phyloP scores from a whole-genome alignment of 2,329 filamentous ascomycete species.

The Torrubiellomyces zombiae region DNA sequence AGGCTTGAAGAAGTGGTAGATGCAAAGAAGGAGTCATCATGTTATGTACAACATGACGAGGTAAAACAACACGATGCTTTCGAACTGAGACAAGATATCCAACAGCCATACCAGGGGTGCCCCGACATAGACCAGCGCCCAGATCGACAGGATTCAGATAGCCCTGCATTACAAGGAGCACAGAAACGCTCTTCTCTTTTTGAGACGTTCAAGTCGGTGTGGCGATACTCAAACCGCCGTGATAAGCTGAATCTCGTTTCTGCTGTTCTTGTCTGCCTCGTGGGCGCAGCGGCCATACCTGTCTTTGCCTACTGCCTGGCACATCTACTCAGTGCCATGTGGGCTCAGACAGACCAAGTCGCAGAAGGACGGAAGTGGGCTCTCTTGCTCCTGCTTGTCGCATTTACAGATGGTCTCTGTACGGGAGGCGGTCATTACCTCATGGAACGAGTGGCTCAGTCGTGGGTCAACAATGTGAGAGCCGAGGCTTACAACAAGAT shows the following conservation, averaged over 20 bases:
- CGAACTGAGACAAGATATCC: too few species aligned
- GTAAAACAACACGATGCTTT: too few species aligned
- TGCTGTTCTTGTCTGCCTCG: slow-evolving; percentile 43
- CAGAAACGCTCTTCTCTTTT: slow-evolving; percentile 10
- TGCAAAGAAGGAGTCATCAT: too few species aligned
- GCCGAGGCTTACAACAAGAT: slow-evolving; percentile 50
- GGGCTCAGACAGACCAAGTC: slow-evolving; percentile 30
- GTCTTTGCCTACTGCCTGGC: slow-evolving; percentile 64
- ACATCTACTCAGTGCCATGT: slow-evolving; percentile 55
- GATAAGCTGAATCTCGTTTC: slow-evolving; percentile 38
- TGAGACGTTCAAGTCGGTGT: slow-evolving; percentile 37
- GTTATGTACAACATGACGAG: too few species aligned
- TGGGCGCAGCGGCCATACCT: slow-evolving; percentile 52
- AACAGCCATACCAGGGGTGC: too few species aligned
- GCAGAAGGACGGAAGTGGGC: slow-evolving; percentile 48
- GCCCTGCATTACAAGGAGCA: too few species aligned
- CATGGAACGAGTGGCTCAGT: slow-evolving; percentile 54
- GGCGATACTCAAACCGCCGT: slow-evolving; percentile 40
- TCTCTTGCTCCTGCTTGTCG: slow-evolving; percentile 49
- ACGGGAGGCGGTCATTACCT: slow-evolving; percentile 53
- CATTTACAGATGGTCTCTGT: slow-evolving; percentile 46
- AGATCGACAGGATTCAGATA: too few species aligned
- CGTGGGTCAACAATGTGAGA: slow-evolving; percentile 62
- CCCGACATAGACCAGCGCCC: too few species aligned
- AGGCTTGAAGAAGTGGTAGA: slow-evolving; percentile 3